phyloP scores from a whole-genome alignment of 1,139 yeast species.

The Martiniozyma asiatica region DNA sequence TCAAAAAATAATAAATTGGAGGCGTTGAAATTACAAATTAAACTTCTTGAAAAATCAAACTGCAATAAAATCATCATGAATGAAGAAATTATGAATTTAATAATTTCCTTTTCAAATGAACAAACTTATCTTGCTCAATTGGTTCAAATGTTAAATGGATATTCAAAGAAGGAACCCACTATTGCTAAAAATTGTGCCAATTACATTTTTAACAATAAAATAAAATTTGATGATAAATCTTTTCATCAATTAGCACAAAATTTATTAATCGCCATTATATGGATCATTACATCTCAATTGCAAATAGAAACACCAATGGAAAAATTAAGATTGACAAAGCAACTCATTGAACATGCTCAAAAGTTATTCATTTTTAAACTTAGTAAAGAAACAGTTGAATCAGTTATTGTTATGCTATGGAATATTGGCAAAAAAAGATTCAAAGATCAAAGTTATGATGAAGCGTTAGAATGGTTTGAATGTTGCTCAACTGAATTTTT shows the following conservation, averaged over 20 bases:
- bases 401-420: conserved; percentile 24
- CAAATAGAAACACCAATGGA: conserved; percentile 9
- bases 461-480: conserved; percentile 21
- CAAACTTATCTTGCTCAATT: conserved; percentile 11
- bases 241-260: conserved; percentile 9
- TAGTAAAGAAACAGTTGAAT: conserved; percentile 17
- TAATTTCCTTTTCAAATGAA: conserved; percentile 14
- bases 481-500: conserved; percentile 19
- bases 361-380: conserved; percentile 16
- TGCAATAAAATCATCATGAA: conserved; percentile 12
- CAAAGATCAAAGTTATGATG: conserved; percentile 12
- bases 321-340: conserved; percentile 8
- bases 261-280: conserved; percentile 10
- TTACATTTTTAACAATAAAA: conserved; percentile 19
- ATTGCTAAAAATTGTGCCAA: conserved; percentile 22
- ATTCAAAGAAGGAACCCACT: conserved; percentile 14
- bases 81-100: conserved; percentile 21
- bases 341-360: conserved; percentile 18
- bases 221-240: conserved; percentile 9
- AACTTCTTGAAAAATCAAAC: conserved; percentile 9
- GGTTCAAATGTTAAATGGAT: conserved; percentile 8
- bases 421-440: conserved; percentile 19
- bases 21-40: conserved; percentile 15
- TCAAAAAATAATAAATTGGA: conserved; percentile 13
- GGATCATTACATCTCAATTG: conserved; percentile 17